phyloP scores from a whole-genome alignment of 768 basidiomycete species.

The Podaxis rugospora region DNA sequence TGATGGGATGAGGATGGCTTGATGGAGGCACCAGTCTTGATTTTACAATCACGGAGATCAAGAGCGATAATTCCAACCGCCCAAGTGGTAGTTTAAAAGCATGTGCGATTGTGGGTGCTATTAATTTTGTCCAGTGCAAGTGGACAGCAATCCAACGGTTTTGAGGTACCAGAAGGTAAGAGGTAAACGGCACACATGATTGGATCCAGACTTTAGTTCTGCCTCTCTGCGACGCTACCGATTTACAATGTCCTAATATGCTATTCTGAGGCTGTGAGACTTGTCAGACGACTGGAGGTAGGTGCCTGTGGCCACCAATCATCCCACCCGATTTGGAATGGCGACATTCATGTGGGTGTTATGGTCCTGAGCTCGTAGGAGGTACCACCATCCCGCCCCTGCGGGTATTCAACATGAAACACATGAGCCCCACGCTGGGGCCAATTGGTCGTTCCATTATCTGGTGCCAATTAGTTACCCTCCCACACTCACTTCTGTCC shows the following conservation, averaged over 20 bases:
- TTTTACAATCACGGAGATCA: neutral
- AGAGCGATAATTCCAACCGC: neutral
- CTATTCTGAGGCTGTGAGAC: neutral
- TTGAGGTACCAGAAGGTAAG: neutral
- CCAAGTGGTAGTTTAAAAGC: neutral
- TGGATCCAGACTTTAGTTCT: neutral
- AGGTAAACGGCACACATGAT: neutral
- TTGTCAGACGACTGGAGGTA: neutral
- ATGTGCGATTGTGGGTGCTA: neutral
- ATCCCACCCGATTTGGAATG: too few species aligned
- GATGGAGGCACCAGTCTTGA: neutral
- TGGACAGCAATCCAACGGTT: neutral
- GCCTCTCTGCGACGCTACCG: neutral
- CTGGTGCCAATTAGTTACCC: neutral
- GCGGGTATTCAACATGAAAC: neutral
- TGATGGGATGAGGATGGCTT: neutral
- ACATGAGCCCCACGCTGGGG: neutral
- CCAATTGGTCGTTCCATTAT: neutral
- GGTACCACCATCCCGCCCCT: neutral
- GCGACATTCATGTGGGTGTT: too few species aligned
- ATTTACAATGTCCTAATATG: neutral
- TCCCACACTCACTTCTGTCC: neutral
- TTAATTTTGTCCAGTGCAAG: neutral
- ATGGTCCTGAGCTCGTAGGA: neutral
- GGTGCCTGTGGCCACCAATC: neutral